These are phyloP conservation scores for Hordeum vulgare DNA, from an alignment of 176 grass and related monocot genomes.

Conservation along the genomic window MorexV3_pseudomolecules_assembly NC_058522.1:98981465-98981964, in stretches of 20 bases:
- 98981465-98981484: not conserved
- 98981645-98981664: constrained; percentile 23
- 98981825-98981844: constrained; percentile 9
- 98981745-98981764: constrained; percentile 29
- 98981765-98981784: not conserved
- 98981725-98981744: not conserved
- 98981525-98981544: constrained; percentile 35
- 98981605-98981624: constrained; percentile 62
- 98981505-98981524: not conserved
- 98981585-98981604: constrained; percentile 76
- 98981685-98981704: constrained; percentile 13
- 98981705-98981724: not conserved
- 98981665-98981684: not conserved
- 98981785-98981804: not conserved
- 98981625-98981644: not conserved
- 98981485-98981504: constrained; percentile 15
- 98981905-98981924: not conserved
- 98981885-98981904: not conserved
- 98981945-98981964: not conserved
- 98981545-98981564: constrained; percentile 86
- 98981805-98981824: not conserved
- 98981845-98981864: not conserved
- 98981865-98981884: not conserved
- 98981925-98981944: not conserved
- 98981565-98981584: constrained; percentile 95